Conservation (phyloP, 1,139 yeast species). For the Magnusiomyces clavatus region DNA sequence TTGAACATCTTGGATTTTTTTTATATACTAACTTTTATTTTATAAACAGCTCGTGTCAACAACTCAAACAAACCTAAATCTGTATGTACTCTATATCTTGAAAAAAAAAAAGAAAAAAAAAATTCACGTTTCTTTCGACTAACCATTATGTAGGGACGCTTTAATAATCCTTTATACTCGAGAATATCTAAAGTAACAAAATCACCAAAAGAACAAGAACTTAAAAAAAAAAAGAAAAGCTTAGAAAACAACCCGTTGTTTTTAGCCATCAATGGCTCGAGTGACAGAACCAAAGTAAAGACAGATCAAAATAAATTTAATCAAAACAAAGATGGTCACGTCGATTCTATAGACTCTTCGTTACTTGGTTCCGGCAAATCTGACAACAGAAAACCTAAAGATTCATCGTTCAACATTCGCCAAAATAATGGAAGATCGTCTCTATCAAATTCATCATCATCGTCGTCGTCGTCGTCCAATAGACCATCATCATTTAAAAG, state of each 20-base stretch:
- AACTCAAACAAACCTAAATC: too few relatives aligned
- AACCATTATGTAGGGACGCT: not conserved
- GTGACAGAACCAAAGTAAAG: too few relatives aligned
- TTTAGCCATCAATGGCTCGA: not conserved
- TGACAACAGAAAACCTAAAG: too few relatives aligned
- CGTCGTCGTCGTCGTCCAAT: too few relatives aligned
- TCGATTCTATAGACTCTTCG: not conserved
- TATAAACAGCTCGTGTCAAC: too few relatives aligned
- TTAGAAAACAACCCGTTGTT: conserved; percentile 1
- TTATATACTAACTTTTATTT: too few relatives aligned
- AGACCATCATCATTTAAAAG: too few relatives aligned
- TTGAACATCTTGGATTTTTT: too few relatives aligned
- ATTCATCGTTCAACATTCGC: too few relatives aligned
- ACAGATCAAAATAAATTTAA: too few relatives aligned
- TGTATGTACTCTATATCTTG: not conserved
- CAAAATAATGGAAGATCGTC: too few relatives aligned
- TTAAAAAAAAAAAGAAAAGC: not conserved
- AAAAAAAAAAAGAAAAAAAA: not conserved
- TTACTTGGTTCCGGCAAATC: not conserved
- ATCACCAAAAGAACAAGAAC: not conserved
- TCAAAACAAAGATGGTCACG: not conserved
- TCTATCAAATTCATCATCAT: too few relatives aligned
- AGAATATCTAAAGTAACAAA: not conserved
- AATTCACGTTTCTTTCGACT: not conserved
- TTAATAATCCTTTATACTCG: not conserved